Evolutionary conservation across 1,284 basidiomycete genomes (phyloP).

Genomic region (Cryptococcus sp.): DNA sequence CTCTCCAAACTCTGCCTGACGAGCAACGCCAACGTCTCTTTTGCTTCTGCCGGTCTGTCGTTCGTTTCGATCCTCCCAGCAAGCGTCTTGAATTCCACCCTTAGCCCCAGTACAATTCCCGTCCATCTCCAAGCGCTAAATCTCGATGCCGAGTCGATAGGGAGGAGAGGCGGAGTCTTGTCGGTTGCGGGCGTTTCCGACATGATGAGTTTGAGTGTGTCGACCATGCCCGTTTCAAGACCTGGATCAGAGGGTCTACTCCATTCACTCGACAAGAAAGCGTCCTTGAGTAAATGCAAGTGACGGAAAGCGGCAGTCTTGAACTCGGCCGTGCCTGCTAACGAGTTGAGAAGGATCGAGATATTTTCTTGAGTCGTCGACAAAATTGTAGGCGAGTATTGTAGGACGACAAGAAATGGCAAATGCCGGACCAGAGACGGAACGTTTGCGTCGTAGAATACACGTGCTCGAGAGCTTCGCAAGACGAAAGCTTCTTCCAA

Average conservation of each 20-base stretch:
- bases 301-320: constrained; percentile 45
- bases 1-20: constrained; percentile 33
- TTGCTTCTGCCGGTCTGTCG: constrained; percentile 32
- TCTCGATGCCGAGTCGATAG: constrained; percentile 24
- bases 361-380: constrained; percentile 23
- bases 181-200: constrained; percentile 17
- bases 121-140: constrained; percentile 45
- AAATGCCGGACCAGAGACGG: constrained; percentile 36
- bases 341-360: constrained; percentile 20
- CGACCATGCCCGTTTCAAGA: constrained; percentile 43
- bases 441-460: constrained; percentile 28
- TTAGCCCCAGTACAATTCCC: constrained; percentile 42
- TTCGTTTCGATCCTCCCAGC: constrained; percentile 33
- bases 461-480: constrained; percentile 31
- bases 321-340: constrained; percentile 40
- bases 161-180: constrained; percentile 6
- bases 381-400: constrained; percentile 16
- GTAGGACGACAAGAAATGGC: constrained; percentile 37
- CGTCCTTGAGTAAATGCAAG: constrained; percentile 43
- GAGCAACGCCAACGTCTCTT: constrained; percentile 29
- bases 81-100: constrained; percentile 44
- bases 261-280: constrained; percentile 43
- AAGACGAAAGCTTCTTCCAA: constrained; percentile 34
- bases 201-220: constrained; percentile 45
- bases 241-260: constrained; percentile 29